Evolutionary conservation across 1,284 basidiomycete genomes (phyloP).

Genomic region (Calocybe gambosa): DNA sequence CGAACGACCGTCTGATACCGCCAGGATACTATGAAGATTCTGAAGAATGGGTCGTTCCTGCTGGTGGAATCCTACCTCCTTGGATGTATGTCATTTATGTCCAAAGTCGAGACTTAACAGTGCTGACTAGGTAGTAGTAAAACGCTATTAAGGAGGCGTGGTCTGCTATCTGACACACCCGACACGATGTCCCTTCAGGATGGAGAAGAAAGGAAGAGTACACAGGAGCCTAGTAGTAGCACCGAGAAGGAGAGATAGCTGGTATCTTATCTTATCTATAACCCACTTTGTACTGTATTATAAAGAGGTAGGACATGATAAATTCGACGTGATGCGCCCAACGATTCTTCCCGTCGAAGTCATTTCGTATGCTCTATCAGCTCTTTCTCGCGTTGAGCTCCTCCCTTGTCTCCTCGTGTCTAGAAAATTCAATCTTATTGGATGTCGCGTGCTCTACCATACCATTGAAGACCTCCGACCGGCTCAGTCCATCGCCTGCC

Average conservation of each 20-base stretch:
- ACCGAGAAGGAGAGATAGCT: neutral
- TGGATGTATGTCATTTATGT: slow-evolving; percentile 49
- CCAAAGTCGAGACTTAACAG: neutral
- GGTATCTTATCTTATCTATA: too few species aligned
- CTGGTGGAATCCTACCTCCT: slow-evolving; percentile 60
- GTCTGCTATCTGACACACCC: neutral
- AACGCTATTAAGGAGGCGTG: neutral
- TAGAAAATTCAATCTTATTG: slow-evolving; percentile 33
- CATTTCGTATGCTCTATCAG: slow-evolving; percentile 36
- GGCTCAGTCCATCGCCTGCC: slow-evolving; percentile 27
- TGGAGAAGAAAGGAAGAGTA: neutral
- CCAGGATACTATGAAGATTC: slow-evolving; percentile 57
- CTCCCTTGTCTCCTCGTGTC: slow-evolving; percentile 25
- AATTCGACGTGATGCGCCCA: too few species aligned
- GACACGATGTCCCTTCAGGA: neutral
- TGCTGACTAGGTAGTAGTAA: neutral
- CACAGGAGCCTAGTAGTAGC: neutral
- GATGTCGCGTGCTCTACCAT: slow-evolving; percentile 41
- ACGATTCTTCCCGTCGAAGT: slow-evolving; percentile 42
- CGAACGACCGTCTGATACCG: slow-evolving; percentile 61
- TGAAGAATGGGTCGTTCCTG: slow-evolving; percentile 65
- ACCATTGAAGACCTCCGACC: slow-evolving; percentile 32
- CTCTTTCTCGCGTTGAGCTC: slow-evolving; percentile 26
- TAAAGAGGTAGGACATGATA: too few species aligned
- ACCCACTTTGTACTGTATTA: too few species aligned